Conservation (phyloP, 169 alveolate genomes). For the Eimeria praecox region DNA sequence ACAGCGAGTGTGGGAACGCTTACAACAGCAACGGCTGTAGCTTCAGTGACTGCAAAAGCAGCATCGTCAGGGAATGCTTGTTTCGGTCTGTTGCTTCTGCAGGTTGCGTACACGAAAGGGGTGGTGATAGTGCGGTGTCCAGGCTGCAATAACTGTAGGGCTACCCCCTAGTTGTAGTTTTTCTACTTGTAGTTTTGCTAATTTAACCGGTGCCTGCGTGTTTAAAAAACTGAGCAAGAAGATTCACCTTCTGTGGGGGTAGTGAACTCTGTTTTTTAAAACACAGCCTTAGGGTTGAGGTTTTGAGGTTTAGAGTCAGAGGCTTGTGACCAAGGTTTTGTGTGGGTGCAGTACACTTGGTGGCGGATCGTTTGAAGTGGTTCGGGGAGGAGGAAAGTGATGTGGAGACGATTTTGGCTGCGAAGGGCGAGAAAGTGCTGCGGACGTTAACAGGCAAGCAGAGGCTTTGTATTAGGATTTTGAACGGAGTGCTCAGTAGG, state of each 20-base stretch:
- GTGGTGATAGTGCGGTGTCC: conserved; percentile 55
- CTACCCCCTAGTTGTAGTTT: background rate
- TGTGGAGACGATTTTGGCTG: conserved; percentile 68
- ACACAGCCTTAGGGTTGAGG: background rate
- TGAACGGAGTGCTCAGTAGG: background rate
- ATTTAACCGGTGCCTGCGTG: background rate
- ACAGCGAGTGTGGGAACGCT: background rate
- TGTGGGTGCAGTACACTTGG: conserved; percentile 84
- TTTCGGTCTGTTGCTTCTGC: background rate
- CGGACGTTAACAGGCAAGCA: conserved; percentile 53
- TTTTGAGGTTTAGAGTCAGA: background rate
- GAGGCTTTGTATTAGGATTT: background rate
- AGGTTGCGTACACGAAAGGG: conserved; percentile 40
- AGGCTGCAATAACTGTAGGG: conserved; percentile 41
- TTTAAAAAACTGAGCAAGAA: background rate
- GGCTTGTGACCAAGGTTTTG: too few relatives aligned
- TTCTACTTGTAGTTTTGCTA: background rate
- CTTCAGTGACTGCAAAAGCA: background rate
- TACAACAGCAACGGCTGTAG: background rate
- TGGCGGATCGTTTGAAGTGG: conserved; percentile 61
- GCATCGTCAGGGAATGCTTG: background rate
- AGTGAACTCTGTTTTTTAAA: background rate
- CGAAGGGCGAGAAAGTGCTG: conserved; percentile 48
- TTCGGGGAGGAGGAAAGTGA: conserved; percentile 49
- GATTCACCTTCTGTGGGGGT: background rate